Percentiles rank a stretch among this genome's conserved stretches.
Evolutionary conservation across 2,329 filamentous ascomycete species (phyloP).

Genomic region (Dichotomopilus funicola): DNA sequence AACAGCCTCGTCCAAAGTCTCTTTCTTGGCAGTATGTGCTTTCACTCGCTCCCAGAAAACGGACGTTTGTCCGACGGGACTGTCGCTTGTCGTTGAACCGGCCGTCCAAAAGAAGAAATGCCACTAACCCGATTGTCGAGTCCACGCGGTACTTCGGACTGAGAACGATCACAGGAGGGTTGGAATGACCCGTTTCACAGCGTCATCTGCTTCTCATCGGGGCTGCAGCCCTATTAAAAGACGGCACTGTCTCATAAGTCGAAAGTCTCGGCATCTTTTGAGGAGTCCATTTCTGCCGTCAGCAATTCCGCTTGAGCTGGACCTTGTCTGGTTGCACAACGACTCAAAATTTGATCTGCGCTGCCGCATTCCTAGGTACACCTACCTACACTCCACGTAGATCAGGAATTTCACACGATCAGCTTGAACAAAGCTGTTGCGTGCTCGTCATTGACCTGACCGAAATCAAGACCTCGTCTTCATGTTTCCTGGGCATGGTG

Average conservation of each 20-base stretch:
- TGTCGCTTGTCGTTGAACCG: not conserved
- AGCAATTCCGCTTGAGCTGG: too few relatives aligned
- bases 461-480: too few relatives aligned
- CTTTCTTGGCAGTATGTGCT: too few relatives aligned
- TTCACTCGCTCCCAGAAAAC: too few relatives aligned
- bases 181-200: conserved; percentile 5
- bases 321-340: not conserved
- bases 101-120: not conserved
- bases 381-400: too few relatives aligned
- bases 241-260: not conserved
- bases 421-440: too few relatives aligned
- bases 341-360: too few relatives aligned
- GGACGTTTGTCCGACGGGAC: not conserved
- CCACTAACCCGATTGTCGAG: not conserved
- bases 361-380: too few relatives aligned
- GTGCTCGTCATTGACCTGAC: too few relatives aligned
- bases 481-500: too few relatives aligned
- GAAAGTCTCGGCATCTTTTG: not conserved
- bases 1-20: not conserved
- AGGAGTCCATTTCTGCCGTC: not conserved
- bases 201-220: conserved; percentile 1
- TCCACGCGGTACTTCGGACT: not conserved
- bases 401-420: too few relatives aligned
- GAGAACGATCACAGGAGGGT: not conserved
- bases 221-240: conserved; percentile 18